Conservation (phyloP, 257 asterid species). For the Oldenlandia corymbosa region DNA sequence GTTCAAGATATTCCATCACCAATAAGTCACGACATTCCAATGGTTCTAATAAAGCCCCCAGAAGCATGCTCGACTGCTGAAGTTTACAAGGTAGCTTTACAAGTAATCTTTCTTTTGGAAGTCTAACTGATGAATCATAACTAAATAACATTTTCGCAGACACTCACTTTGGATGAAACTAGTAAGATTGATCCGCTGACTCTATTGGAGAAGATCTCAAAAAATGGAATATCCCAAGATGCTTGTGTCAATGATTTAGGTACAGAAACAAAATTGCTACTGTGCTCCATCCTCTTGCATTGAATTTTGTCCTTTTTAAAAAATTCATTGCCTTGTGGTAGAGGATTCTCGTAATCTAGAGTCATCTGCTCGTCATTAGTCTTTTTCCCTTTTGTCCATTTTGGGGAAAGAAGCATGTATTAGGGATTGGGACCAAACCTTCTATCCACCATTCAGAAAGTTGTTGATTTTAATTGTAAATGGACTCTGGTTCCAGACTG, state of each 20-base stretch:
- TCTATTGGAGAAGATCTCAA: conserved; percentile 71
- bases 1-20: conserved; percentile 74
- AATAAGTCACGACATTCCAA: conserved; percentile 53
- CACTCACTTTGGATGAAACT: conserved; percentile 52
- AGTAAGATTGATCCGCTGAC: conserved; percentile 71
- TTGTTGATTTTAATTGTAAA: too few relatives aligned
- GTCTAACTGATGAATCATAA: conserved; percentile 5
- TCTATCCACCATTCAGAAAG: too few relatives aligned
- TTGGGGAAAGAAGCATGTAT: background rate
- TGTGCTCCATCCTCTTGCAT: background rate
- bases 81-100: conserved; percentile 75
- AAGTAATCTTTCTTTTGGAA: conserved; percentile 7
- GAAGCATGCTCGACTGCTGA: conserved; percentile 96
- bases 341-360: background rate
- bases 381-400: background rate
- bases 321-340: background rate
- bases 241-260: conserved; percentile 85
- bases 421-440: background rate
- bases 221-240: conserved; percentile 74
- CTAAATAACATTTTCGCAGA: conserved; percentile 37
- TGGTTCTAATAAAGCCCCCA: conserved; percentile 90
- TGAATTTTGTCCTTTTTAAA: background rate
- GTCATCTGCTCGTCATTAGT: background rate
- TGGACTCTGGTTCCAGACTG: too few relatives aligned
- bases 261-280: conserved; percentile 24